phyloP scores from a whole-genome alignment of 2,329 filamentous ascomycete species.

The Monilinia polystroma region DNA sequence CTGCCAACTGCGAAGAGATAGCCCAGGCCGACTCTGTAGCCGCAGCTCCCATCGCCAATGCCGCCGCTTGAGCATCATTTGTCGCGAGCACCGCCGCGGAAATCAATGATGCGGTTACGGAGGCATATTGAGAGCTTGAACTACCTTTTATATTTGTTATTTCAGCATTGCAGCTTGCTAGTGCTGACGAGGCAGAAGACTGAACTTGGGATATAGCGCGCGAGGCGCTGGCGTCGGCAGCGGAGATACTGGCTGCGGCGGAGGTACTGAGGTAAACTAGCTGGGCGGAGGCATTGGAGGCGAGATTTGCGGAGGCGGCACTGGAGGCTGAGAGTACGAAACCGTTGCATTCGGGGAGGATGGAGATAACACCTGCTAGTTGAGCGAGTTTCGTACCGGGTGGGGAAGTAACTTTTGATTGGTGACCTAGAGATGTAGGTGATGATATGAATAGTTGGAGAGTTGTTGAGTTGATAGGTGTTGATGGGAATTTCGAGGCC shows the following conservation, averaged over 20 bases:
- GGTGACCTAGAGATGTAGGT: not conserved
- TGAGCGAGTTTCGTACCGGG: not conserved
- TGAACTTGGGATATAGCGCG: not conserved
- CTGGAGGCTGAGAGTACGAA: not conserved
- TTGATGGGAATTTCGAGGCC: not conserved
- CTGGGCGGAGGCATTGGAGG: conserved; percentile 8
- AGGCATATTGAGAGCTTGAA: not conserved
- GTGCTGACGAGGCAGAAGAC: conserved; percentile 11
- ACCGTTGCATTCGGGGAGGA: conserved; percentile 6
- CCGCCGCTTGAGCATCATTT: conserved; percentile 7
- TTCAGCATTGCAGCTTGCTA: not conserved
- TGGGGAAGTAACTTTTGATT: not conserved
- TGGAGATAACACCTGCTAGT: not conserved
- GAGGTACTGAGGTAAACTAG: not conserved
- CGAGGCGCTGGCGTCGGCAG: conserved; percentile 7
- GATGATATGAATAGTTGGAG: not conserved
- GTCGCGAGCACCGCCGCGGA: not conserved
- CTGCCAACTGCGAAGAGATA: not conserved
- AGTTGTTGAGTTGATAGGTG: conserved; percentile 1
- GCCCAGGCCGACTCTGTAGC: conserved; percentile 5
- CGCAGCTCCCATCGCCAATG: not conserved
- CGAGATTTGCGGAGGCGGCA: not conserved
- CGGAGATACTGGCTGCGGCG: not conserved
- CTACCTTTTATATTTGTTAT: not conserved
- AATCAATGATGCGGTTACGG: not conserved